phyloP scores from a whole-genome alignment of 306 rosid genomes.

The Dalbergia cultrata region DNA sequence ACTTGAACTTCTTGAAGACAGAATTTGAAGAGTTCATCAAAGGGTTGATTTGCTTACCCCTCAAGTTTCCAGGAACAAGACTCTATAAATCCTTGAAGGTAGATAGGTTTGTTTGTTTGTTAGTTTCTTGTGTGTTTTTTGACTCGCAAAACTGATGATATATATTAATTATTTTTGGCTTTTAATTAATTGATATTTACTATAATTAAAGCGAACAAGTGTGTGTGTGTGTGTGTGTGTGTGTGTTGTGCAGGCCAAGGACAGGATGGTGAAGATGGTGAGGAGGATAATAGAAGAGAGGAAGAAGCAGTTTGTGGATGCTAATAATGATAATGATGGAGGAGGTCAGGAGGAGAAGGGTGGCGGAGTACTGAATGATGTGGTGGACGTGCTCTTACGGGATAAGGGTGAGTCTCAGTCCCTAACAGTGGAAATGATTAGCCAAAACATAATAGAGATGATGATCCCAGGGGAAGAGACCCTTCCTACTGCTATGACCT shows the following conservation, averaged over 20 bases:
- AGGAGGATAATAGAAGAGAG: slow-evolving; percentile 62
- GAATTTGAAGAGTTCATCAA: slow-evolving; percentile 86
- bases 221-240: not conserved
- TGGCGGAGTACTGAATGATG: slow-evolving; percentile 55
- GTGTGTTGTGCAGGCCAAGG: slow-evolving; percentile 72
- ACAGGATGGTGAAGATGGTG: slow-evolving; percentile 76
- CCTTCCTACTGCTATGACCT: slow-evolving; percentile 82
- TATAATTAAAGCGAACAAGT: no score
- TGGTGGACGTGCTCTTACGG: slow-evolving; percentile 73
- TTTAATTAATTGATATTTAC: not conserved
- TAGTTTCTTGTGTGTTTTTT: no score
- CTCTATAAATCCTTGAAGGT: slow-evolving; percentile 94
- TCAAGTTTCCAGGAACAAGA: slow-evolving; percentile 86
- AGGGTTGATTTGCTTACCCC: slow-evolving; percentile 85
- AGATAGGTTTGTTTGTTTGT: not conserved
- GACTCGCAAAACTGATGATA: no score
- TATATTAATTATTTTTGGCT: not conserved
- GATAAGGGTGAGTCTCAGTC: slow-evolving; percentile 55
- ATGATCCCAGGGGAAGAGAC: slow-evolving; percentile 98
- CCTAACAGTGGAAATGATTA: slow-evolving; percentile 66
- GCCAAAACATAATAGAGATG: slow-evolving; percentile 77
- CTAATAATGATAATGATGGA: not conserved
- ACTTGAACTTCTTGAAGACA: slow-evolving; percentile 67
- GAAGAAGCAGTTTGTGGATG: slow-evolving; percentile 33
- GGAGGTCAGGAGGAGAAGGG: slow-evolving; percentile 8